Percentiles rank a stretch among this genome's conserved stretches.
Conservation (phyloP, 208 protist genomes). For the Angomonas ambiguus region DNA sequence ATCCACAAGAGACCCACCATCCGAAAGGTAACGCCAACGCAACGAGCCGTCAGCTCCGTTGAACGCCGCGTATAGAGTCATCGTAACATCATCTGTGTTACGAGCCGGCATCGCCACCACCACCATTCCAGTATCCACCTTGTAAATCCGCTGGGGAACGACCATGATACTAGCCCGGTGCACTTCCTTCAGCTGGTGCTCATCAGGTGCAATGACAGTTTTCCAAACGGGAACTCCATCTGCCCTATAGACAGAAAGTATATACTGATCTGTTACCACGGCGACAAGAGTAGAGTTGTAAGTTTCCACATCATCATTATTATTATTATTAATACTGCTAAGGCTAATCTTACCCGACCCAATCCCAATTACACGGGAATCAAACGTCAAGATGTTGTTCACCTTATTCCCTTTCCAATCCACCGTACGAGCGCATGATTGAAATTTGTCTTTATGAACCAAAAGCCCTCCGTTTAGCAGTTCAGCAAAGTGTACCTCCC, state of each 20-base stretch:
- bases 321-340: too few relatives aligned
- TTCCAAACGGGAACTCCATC: conserved; percentile 36
- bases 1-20: conserved; percentile 59
- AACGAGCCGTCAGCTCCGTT: conserved; percentile 56
- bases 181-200: conserved; percentile 15
- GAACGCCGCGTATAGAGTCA: conserved; percentile 70
- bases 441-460: conserved; percentile 42
- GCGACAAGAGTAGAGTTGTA: conserved; percentile 29
- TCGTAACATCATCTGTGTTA: conserved; percentile 19
- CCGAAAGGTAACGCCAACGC: conserved; percentile 74
- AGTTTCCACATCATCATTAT: neutral
- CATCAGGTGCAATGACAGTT: conserved; percentile 19
- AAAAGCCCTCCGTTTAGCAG: conserved; percentile 58
- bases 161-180: conserved; percentile 61
- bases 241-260: conserved; percentile 14
- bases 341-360: conserved; percentile 39
- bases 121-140: conserved; percentile 71
- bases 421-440: neutral
- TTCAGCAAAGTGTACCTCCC: neutral
- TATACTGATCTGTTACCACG: conserved; percentile 60
- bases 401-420: neutral
- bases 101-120: conserved; percentile 40
- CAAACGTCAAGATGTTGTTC: conserved; percentile 7
- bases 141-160: conserved; percentile 69
- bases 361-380: conserved; percentile 47